Conservation (phyloP, 148 eudicot genomes). For the Vaccinium corymbosum region DNA sequence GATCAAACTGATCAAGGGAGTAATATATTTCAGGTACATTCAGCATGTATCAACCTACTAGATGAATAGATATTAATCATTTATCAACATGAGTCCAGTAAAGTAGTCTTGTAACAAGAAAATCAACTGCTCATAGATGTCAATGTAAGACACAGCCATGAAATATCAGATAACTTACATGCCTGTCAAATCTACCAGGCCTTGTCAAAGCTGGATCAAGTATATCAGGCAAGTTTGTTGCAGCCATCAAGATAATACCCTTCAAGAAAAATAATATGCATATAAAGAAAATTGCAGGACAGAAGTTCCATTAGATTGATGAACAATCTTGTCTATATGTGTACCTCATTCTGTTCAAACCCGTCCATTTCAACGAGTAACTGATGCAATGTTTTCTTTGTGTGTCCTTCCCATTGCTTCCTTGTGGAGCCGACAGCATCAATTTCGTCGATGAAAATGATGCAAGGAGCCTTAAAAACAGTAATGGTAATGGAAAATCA, state of each 20-base stretch:
- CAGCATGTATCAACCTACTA: not conserved
- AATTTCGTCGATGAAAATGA: slow-evolving; percentile 93
- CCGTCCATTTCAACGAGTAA: slow-evolving; percentile 99
- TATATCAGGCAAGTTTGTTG: slow-evolving; percentile 98
- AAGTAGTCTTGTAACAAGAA: not conserved
- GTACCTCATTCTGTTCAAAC: slow-evolving; percentile 96
- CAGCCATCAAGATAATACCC: slow-evolving; percentile 98
- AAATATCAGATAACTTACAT: slow-evolving; percentile 54
- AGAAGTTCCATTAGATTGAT: not conserved
- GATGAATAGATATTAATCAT: not conserved
- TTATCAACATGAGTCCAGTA: not conserved
- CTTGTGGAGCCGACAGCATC: slow-evolving; percentile 96
- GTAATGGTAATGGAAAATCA: not conserved
- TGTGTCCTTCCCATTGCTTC: slow-evolving; percentile 99
- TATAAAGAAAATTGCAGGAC: not conserved
- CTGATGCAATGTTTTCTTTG: slow-evolving; percentile 95
- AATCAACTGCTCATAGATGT: not conserved
- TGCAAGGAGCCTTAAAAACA: slow-evolving; percentile 83
- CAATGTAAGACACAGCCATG: not conserved
- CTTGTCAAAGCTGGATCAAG: slow-evolving; percentile 96
- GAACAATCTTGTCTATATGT: slow-evolving; percentile 10
- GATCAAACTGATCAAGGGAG: not conserved
- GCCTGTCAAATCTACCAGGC: slow-evolving; percentile 98
- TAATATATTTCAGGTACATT: not conserved
- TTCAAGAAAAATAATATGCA: slow-evolving; percentile 25